These are phyloP conservation scores for Phytopythium mirpurense DNA, from an alignment of 352 stramenopile species.

Conservation along the genomic window DNA sequence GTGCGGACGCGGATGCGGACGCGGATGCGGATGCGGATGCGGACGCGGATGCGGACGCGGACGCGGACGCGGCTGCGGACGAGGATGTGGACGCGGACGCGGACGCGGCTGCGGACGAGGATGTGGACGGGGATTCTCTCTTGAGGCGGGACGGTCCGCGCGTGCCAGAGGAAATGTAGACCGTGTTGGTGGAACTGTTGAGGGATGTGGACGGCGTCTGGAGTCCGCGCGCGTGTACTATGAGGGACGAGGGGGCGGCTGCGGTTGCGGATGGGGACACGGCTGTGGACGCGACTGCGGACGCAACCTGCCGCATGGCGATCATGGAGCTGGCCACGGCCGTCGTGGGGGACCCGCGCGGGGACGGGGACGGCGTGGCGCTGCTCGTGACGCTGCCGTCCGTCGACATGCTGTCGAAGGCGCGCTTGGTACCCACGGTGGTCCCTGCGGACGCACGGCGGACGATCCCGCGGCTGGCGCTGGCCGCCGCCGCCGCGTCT, in stretches of 20 bases:
- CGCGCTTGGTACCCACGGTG: conserved; percentile 35
- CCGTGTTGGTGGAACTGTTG: conserved; percentile 26
- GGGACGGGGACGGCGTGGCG: conserved; percentile 7
- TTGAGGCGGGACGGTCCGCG: conserved; percentile 14
- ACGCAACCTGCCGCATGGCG: conserved; percentile 38
- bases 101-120: too few relatives aligned
- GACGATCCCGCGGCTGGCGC: background rate
- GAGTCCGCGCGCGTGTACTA: conserved; percentile 14
- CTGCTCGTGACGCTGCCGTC: conserved; percentile 2
- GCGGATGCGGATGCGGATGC: too few relatives aligned
- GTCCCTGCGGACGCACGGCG: background rate
- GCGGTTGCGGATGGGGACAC: conserved; percentile 8
- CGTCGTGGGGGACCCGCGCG: conserved; percentile 36
- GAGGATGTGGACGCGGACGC: background rate
- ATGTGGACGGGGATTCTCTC: too few relatives aligned
- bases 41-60: too few relatives aligned
- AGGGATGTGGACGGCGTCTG: background rate
- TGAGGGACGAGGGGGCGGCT: conserved; percentile 9
- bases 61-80: too few relatives aligned
- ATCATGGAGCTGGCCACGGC: conserved; percentile 66
- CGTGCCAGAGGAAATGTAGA: conserved; percentile 18
- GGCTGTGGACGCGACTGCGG: background rate
- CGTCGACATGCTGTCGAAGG: conserved; percentile 26
- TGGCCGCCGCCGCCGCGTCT: background rate
- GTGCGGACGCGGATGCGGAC: background rate